These are phyloP conservation scores for Flaveria ramosissima DNA, from an alignment of 129 eudicot species.

Conservation along the genomic window DNA sequence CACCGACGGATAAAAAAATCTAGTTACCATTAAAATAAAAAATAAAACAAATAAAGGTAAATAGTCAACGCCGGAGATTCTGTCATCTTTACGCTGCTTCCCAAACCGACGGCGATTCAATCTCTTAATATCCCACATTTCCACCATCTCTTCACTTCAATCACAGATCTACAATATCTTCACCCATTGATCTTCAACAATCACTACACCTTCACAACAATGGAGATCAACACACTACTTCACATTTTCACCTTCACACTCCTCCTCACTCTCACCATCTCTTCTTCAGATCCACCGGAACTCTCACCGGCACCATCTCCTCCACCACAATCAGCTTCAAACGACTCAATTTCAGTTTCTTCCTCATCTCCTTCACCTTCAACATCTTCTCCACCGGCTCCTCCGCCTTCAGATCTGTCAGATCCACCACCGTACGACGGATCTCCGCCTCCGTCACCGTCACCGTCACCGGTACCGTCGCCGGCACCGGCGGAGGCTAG, in stretches of 20 bases:
- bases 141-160: conserved; percentile 27
- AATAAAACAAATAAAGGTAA: not conserved
- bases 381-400: conserved; percentile 18
- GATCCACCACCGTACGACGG: conserved; percentile 17
- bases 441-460: conserved; percentile 24
- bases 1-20: rapidly evolving
- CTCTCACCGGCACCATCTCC: conserved; percentile 42
- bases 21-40: too few relatives aligned
- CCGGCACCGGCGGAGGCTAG: conserved; percentile 25
- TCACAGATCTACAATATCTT: not conserved
- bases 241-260: conserved; percentile 23
- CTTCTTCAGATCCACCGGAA: conserved; percentile 26
- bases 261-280: conserved; percentile 24
- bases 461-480: conserved; percentile 5
- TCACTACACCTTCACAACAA: conserved; percentile 5
- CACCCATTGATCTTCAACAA: conserved; percentile 1
- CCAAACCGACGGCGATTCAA: conserved; percentile 34
- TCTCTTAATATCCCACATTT: conserved; percentile 17
- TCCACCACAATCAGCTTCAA: conserved; percentile 22
- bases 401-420: conserved; percentile 20
- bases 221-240: conserved; percentile 28
- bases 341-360: conserved; percentile 10
- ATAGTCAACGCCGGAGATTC: conserved; percentile 31
- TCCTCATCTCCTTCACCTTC: conserved; percentile 27
- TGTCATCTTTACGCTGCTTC: conserved; percentile 31